Conservation (phyloP, 352 stramenopile species). For the Globisporangium radiosum region DNA sequence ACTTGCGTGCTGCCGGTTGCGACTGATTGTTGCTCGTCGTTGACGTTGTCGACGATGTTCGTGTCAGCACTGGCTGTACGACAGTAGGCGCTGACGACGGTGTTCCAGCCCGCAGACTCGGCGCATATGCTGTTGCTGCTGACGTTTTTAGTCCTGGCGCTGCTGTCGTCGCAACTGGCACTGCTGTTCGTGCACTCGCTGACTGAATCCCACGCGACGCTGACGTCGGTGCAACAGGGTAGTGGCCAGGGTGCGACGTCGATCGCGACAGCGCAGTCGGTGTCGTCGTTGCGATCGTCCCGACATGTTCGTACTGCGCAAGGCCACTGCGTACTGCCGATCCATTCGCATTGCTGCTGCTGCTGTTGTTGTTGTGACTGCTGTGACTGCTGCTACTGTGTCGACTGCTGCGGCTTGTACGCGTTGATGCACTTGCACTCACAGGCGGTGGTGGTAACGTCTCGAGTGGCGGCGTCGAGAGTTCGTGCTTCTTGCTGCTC, state of each 20-base stretch:
- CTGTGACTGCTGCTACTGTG: neutral
- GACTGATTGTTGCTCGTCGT: neutral
- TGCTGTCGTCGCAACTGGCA: neutral
- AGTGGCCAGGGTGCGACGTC: conserved; percentile 11
- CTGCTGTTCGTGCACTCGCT: neutral
- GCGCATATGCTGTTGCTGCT: no score
- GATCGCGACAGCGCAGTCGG: conserved; percentile 11
- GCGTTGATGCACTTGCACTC: neutral
- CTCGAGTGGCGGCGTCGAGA: neutral
- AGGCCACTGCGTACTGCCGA: neutral
- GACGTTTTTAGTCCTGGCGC: no score
- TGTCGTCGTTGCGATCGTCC: conserved; percentile 5
- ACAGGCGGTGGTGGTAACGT: neutral
- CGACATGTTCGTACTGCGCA: neutral
- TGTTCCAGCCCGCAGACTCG: no score
- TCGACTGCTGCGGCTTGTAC: neutral
- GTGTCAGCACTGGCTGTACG: neutral
- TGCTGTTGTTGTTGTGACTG: no score
- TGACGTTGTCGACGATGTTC: neutral
- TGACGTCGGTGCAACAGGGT: conserved; percentile 2
- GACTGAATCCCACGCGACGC: neutral
- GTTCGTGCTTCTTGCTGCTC: conserved; percentile 16
- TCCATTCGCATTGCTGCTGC: neutral
- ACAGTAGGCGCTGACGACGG: no score
- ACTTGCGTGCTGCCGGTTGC: conserved; percentile 1